Conservation (phyloP, 192 early-diverging fungal genomes). For the Borealophlyctis nickersoniae region DNA sequence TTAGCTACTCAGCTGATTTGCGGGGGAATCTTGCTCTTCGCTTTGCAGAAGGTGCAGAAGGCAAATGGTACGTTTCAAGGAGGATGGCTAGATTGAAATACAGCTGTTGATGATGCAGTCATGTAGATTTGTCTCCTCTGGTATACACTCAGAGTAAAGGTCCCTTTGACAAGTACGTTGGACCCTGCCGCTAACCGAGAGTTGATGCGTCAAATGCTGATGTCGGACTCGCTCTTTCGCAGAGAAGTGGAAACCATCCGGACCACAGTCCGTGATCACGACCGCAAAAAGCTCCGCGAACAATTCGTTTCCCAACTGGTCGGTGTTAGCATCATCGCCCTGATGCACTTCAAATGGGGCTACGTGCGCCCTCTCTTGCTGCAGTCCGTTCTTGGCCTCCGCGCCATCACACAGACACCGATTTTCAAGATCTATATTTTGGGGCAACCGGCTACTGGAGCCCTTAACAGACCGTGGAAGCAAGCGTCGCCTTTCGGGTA, state of each 20-base stretch:
- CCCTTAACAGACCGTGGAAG: conserved; percentile 82
- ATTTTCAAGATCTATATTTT: conserved; percentile 78
- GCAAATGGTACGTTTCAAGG: conserved; percentile 80
- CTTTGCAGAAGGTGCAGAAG: conserved; percentile 48
- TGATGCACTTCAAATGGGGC: conserved; percentile 84
- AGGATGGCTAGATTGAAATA: neutral
- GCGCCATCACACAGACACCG: conserved; percentile 66
- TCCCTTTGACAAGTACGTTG: conserved; percentile 43
- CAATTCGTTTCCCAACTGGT: conserved; percentile 66
- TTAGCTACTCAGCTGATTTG: conserved; percentile 54
- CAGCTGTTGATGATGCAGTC: neutral
- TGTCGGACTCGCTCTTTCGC: neutral
- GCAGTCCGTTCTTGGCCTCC: conserved; percentile 77
- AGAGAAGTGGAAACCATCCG: conserved; percentile 52
- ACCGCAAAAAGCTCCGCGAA: conserved; percentile 69
- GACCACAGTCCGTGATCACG: conserved; percentile 74
- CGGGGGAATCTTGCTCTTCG: conserved; percentile 43
- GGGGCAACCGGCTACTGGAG: conserved; percentile 70
- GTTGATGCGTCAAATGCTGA: neutral
- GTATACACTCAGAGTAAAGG: conserved; percentile 76
- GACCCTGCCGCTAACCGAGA: conserved; percentile 5
- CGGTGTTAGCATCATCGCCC: conserved; percentile 66
- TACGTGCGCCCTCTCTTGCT: conserved; percentile 86
- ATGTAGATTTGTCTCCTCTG: conserved; percentile 72
- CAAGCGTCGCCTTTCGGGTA: conserved; percentile 69